Evolutionary conservation across 805 yeast species (phyloP), one percentile per base, ranked within the genome.

Genomic region (Candida germanica): DNA sequence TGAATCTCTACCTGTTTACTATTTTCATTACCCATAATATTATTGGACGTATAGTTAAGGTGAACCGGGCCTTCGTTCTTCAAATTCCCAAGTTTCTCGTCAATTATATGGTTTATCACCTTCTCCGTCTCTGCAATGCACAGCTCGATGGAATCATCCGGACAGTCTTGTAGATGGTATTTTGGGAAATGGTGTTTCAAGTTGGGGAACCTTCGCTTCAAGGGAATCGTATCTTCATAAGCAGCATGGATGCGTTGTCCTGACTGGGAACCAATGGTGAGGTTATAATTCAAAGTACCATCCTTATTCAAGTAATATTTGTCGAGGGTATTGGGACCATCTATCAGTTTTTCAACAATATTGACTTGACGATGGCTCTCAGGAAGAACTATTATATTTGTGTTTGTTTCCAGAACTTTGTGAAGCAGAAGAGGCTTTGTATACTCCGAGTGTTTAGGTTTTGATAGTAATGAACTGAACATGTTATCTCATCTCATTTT

Each of bases 1-100:
- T 79, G 78, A 28, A 89, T 77, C 48, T 79, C 79, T 18, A 88
- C 72, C 3, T 71, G 61, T 38, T 86, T 46, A 21, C 53, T 59
- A 8, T 38, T 42, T 5, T 38, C 37, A 4, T 27, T 17, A 42
- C 9, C 41, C 6, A 35, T 29, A 2, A 55, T 30, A 27, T 50
- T 42, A 5, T 42, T 45, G 2, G 59, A 35, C 1, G 45, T 42
- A 34, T 56, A 54, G 8, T 50, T 47, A 4, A 57, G 41, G 29
- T 44, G 46, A 70, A 69, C 50, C 67, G 75, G 28, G 67, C 60
- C 22, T 72, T 59, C 47, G 61, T 49, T 45, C 10, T 54, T 43
- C 1, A 47, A 49, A 20, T 51, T 48, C 1, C 53, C 61, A 1
- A 67, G 39, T 38, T 72, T 70, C 11, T 60, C 59, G n/a, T 60